Conservation (phyloP, 257 asterid genomes). For the Haberlea rhodopensis region DNA sequence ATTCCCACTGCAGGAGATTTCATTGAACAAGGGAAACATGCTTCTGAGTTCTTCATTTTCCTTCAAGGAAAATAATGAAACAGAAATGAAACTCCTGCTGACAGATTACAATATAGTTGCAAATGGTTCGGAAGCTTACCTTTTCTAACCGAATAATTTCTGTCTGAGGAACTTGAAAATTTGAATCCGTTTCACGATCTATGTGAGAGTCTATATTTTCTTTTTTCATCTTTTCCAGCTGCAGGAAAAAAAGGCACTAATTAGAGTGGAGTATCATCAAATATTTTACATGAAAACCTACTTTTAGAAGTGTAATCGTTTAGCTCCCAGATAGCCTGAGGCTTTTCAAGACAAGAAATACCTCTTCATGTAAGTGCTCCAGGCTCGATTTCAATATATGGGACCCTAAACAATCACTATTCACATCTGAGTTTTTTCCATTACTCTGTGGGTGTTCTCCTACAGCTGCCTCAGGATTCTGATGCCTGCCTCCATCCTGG, state of each 20-base stretch:
- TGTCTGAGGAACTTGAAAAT: slow-evolving; percentile 39
- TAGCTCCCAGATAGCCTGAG: neutral
- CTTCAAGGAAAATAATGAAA: slow-evolving; percentile 36
- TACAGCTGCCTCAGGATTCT: slow-evolving; percentile 27
- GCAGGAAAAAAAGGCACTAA: slow-evolving; percentile 32
- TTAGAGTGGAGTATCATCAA: slow-evolving; percentile 3
- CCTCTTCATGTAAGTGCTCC: slow-evolving; percentile 85
- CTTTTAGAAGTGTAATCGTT: neutral
- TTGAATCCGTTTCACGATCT: slow-evolving; percentile 38
- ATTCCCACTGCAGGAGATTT: slow-evolving; percentile 61
- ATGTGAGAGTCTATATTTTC: slow-evolving; percentile 49
- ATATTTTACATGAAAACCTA: slow-evolving; percentile 4
- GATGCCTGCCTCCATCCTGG: slow-evolving; percentile 38
- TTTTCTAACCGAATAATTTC: slow-evolving; percentile 63
- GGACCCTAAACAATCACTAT: slow-evolving; percentile 36
- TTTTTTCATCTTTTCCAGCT: slow-evolving; percentile 91
- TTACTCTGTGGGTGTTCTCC: slow-evolving; percentile 35
- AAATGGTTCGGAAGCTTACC: slow-evolving; percentile 44
- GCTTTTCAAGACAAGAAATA: slow-evolving; percentile 29
- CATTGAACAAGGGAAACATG: slow-evolving; percentile 70
- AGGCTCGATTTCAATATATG: slow-evolving; percentile 72
- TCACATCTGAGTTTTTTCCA: slow-evolving; percentile 34
- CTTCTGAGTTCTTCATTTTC: slow-evolving; percentile 79
- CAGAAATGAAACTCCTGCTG: slow-evolving; percentile 24
- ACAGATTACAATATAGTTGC: slow-evolving; percentile 8